A percentile compares a stretch with the other conserved stretches of the same genome.
Evolutionary conservation across 176 grass and related monocot genomes (phyloP).

Genomic region (Phoenix dactylifera): DNA sequence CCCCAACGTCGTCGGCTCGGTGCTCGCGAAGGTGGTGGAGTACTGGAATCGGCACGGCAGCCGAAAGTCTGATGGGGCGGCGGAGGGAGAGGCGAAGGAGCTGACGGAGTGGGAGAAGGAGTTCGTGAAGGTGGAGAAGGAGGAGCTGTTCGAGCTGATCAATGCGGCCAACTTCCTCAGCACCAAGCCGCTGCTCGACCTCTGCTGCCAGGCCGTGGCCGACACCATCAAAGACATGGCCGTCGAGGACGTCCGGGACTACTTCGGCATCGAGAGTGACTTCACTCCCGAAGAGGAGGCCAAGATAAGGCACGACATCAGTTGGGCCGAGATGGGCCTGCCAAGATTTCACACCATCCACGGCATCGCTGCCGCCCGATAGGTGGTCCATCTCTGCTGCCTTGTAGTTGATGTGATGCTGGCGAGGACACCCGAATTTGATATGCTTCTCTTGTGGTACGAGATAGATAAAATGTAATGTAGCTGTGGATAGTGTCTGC

Average conservation of each 20-base stretch:
- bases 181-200: neutral
- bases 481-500: no score
- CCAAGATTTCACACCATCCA: no score
- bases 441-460: no score
- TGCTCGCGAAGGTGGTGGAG: constrained; percentile 9
- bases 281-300: neutral
- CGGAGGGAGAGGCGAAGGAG: neutral
- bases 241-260: constrained; percentile 7
- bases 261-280: neutral
- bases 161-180: constrained; percentile 2
- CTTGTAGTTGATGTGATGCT: no score
- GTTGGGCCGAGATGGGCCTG: no score
- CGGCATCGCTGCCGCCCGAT: no score
- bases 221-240: neutral
- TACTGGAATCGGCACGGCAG: constrained; percentile 11
- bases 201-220: neutral
- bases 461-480: no score
- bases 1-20: neutral
- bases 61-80: no score
- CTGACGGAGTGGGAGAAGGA: neutral
- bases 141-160: neutral
- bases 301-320: no score
- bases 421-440: no score
- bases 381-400: no score
- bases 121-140: neutral